Evolutionary conservation across 192 early-diverging fungal genomes (phyloP).

Genomic region (Hyaloraphidium curvatum): DNA sequence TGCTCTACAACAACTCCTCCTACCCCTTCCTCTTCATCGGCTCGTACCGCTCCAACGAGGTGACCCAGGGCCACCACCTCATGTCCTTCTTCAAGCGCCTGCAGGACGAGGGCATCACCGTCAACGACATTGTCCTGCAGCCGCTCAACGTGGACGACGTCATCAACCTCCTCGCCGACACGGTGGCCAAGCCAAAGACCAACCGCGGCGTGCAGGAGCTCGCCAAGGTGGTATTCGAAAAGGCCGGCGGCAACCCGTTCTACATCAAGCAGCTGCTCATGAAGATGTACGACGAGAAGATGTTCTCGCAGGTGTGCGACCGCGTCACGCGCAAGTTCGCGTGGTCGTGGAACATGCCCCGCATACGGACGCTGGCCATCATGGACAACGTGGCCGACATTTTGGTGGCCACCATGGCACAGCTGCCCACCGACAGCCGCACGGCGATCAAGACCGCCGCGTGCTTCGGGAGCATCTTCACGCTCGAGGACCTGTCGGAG

Average conservation of each 20-base stretch:
- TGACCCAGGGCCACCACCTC: not conserved
- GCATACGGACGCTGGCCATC: not conserved
- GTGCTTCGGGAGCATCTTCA: not conserved
- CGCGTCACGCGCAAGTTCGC: not conserved
- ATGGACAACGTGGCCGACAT: conserved; percentile 4
- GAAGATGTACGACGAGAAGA: not conserved
- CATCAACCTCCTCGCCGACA: not conserved
- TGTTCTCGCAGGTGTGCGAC: conserved; percentile 1
- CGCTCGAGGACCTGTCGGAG: not conserved
- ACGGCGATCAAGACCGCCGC: not conserved
- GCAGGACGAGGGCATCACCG: not conserved
- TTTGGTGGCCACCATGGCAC: not conserved
- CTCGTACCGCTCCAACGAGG: conserved; percentile 4
- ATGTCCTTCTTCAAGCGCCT: not conserved
- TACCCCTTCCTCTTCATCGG: conserved; percentile 3
- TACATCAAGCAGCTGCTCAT: conserved; percentile 1
- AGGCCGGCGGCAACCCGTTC: conserved; percentile 3
- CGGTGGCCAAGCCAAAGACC: not conserved
- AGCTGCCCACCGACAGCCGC: not conserved
- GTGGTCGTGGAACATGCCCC: not conserved
- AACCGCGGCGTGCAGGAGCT: not conserved
- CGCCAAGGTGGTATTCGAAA: not conserved
- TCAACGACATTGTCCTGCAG: not conserved
- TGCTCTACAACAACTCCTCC: conserved; percentile 1
- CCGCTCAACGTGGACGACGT: not conserved